Base-by-base conservation (phyloP, 83 land plant species). In the Thuja plicata region DNA sequence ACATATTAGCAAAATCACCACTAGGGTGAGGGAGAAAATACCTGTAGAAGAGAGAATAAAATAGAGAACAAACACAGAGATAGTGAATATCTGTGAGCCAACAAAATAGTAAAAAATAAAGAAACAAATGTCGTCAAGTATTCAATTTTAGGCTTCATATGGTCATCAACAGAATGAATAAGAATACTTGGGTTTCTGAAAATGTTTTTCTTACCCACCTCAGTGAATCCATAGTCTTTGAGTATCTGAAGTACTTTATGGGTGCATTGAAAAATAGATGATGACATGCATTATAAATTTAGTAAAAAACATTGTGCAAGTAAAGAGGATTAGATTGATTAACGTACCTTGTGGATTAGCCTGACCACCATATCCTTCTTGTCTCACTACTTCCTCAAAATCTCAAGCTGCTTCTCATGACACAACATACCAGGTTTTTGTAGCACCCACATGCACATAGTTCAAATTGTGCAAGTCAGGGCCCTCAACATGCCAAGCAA, bases 401-500 rank as follows among this genome's bases (percentile, higher is more conserved):
- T 93, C 91, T 70, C 91, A 94, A 52, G 99, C 99, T 83, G 94
- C 94, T 76, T 94, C 98, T 84, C 98, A 97, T 12, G 99, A 98
- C 15, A 98, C 97, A 50, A 96, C 95, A 94, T 98, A 98, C 99
- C 99, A 98, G 86, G 99, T 97, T 93, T 98, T 98, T 70, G 99
- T 93, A 84, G 99, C 89, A 16, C 99, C 99, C 77, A 89, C 91
- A 87, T 98, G 99, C 37, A 98, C 89, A 81, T 93, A 98, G 88
- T 98, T 96, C 86, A 98, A 87, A 91, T 98, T 97, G 90, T 98
- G 99, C 91, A 98, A 94, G 91, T 98, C 99, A 88, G 97, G 99
- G 90, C 96, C 99, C 90, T 98, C 99, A 10, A 97, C 96, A 91
- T 97, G 99, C 99, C 99, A 98, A 45, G 99, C 98, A 87, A 96